Base-by-base conservation (phyloP, 2,329 filamentous ascomycete genomes). In the Coleophoma cylindrospora region DNA sequence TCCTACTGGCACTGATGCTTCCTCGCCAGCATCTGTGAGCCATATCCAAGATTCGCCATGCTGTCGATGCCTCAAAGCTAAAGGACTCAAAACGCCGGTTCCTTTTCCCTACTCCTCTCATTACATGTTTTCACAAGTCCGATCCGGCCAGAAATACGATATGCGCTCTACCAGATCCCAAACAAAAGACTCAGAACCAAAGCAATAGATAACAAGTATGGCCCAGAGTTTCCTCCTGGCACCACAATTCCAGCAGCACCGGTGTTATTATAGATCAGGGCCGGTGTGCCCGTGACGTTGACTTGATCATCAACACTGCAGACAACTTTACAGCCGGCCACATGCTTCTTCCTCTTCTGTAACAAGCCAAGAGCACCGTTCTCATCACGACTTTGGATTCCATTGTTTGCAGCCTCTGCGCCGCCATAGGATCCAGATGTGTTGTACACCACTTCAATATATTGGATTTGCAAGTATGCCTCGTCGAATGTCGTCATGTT, bases 391-490 rank as follows among this genome's bases (percentile, higher is more conserved):
- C 54, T 55, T 43, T 53, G 52, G 44, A 44, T 54, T 6, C 22
- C 45, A 27, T 10, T 27, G 2, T 40, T 45, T 4, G n/a, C 36
- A 4, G 53, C 52, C 7, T 21, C 21, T 8, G 21, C 15, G 15
- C 41, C 41, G 13, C n/a, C 53, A 47, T 55, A 56, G 1, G 53
- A 43, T 2, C 60, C 60, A 47, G 55, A 60, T 2, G 57, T 62
- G 49, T 65, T 65, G 45, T 55, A 65, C 0, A 51, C 62, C 7
- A 64, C 22, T 43, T 65, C 61, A n/a, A 65, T 63, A 58, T 59
- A 65, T 44, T 65, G 63, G 34, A 65, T 50, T 47, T 64, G 61
- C 41, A 65, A 40, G 36, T 57, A 61, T 1, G 63, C 62, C 34
- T 59, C 50, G 17, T 63, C 59, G 38, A 41, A 54, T 10, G 51